A percentile compares a stretch with the other conserved stretches of the same genome.
Conservation (phyloP, 805 yeast species). For the Lipomyces chichibuensis region DNA sequence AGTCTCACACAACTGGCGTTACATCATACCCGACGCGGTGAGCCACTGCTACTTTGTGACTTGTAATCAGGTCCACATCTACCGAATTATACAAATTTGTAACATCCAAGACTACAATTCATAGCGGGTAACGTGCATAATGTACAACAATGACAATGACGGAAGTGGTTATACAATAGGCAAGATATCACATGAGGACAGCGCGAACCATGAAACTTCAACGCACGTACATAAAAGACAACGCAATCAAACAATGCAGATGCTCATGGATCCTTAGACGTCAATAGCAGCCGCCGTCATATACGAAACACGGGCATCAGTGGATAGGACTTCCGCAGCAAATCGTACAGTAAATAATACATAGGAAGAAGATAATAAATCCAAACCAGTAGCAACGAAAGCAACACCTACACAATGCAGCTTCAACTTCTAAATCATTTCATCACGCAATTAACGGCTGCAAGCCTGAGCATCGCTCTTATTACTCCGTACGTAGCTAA, state of each 20-base stretch:
- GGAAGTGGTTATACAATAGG: not conserved
- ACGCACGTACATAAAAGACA: not conserved
- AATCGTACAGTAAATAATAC: not conserved
- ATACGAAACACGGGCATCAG: not conserved
- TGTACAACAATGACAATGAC: not conserved
- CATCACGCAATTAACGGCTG: not conserved
- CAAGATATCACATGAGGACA: not conserved
- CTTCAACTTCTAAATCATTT: not conserved
- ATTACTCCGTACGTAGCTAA: not conserved
- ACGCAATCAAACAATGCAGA: not conserved
- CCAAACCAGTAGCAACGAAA: not conserved
- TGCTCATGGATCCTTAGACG: not conserved
- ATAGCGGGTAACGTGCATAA: not conserved
- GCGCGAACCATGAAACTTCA: not conserved
- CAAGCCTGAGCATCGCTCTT: constrained; percentile 37
- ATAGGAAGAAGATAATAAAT: not conserved
- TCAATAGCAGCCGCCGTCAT: not conserved
- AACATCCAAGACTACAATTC: not conserved
- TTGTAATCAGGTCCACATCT: not conserved
- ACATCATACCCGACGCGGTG: too few relatives aligned
- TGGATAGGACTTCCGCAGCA: not conserved
- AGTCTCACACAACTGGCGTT: not conserved
- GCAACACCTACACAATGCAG: not conserved
- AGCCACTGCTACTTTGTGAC: too few relatives aligned
- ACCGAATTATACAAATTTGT: not conserved